Percentiles rank a stretch among this genome's conserved stretches.
phyloP scores from a whole-genome alignment of 306 rosid genomes.

The Luffa acutangula region DNA sequence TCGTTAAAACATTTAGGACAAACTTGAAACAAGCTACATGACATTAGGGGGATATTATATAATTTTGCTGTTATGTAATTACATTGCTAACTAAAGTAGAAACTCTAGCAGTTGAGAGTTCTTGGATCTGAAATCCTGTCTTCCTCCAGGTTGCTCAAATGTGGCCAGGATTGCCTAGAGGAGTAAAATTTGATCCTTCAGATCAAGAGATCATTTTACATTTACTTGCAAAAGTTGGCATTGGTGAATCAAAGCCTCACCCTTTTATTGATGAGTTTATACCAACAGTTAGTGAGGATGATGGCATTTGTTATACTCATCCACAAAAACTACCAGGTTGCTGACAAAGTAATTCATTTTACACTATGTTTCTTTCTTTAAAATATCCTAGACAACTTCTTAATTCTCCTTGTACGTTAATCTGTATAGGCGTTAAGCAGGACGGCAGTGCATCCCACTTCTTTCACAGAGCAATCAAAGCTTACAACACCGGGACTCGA shows the following conservation, averaged over 20 bases:
- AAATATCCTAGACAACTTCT: not conserved
- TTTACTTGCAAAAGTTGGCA: slow-evolving; percentile 59
- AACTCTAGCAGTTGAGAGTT: not conserved
- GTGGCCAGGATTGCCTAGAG: slow-evolving; percentile 90
- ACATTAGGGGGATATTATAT: too few relatives aligned
- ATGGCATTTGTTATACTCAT: slow-evolving; percentile 74
- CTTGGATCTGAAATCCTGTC: not conserved
- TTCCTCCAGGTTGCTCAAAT: slow-evolving; percentile 52
- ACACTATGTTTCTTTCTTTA: not conserved
- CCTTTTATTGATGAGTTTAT: slow-evolving; percentile 75
- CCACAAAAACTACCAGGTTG: slow-evolving; percentile 72
- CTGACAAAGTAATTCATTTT: not conserved
- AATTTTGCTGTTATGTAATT: not conserved
- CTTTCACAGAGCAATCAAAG: slow-evolving; percentile 79
- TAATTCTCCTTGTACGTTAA: not conserved
- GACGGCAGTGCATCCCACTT: slow-evolving; percentile 71
- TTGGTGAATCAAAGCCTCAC: slow-evolving; percentile 37
- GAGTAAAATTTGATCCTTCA: slow-evolving; percentile 87
- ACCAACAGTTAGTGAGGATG: slow-evolving; percentile 41
- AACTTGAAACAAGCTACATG: too few relatives aligned
- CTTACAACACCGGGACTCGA: slow-evolving; percentile 68
- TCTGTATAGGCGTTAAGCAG: slow-evolving; percentile 55
- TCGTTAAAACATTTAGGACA: too few relatives aligned
- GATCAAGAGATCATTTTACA: slow-evolving; percentile 75
- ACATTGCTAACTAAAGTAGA: not conserved